Conservation (phyloP, 768 basidiomycete genomes). For the Mycena crocata region DNA sequence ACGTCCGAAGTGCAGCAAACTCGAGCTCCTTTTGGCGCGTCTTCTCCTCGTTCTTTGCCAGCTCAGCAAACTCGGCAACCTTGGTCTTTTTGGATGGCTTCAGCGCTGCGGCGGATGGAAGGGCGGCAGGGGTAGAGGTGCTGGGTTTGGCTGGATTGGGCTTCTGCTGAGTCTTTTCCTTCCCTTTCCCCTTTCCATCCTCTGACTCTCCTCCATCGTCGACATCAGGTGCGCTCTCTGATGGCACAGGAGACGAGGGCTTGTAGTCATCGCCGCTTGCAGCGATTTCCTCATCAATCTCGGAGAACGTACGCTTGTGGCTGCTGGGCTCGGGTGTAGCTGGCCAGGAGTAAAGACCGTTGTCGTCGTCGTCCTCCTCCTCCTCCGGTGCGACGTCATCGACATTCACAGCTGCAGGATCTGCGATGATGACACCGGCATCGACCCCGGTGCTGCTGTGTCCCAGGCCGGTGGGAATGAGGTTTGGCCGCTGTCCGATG, state of each 20-base stretch:
- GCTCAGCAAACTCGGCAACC: background rate
- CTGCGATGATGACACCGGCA: background rate
- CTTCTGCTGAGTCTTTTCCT: background rate
- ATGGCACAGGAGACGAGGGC: background rate
- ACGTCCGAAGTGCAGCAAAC: no score
- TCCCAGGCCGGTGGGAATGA: conserved; percentile 4
- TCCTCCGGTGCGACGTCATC: background rate
- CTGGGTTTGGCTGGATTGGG: background rate
- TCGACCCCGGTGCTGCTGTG: background rate
- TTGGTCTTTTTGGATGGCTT: conserved; percentile 12
- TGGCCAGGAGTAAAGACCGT: background rate
- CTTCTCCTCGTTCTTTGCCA: conserved; percentile 10
- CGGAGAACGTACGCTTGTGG: background rate
- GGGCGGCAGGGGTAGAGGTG: background rate
- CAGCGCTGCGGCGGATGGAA: background rate
- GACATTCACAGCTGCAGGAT: background rate
- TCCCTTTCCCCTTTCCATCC: conserved; percentile 4
- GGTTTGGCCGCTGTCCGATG: conserved; percentile 12
- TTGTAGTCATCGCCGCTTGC: background rate
- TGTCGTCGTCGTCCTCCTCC: background rate
- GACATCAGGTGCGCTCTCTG: background rate
- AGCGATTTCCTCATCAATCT: background rate
- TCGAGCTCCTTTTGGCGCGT: conserved; percentile 16
- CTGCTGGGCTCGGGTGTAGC: background rate
- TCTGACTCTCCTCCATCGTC: conserved; percentile 7